Conservation (phyloP, 2,329 filamentous ascomycete species). For the Coccinonectria pachysandricola region DNA sequence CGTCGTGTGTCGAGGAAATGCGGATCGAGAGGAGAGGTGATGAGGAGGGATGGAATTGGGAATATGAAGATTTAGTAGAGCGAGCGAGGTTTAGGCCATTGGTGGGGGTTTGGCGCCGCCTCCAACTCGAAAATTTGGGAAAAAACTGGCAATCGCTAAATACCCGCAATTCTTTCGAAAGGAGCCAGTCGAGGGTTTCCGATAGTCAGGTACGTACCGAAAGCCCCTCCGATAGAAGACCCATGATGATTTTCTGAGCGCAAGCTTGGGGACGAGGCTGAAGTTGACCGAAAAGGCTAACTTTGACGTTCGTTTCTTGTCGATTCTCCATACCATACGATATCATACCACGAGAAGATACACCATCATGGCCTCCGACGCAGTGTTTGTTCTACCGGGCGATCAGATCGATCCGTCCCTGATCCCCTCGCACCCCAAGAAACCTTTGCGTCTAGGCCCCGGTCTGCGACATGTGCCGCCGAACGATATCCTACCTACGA, state of each 20-base stretch:
- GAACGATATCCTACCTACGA: conserved; percentile 58
- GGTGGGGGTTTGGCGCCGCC: conserved; percentile 17
- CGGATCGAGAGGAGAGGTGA: conserved; percentile 3
- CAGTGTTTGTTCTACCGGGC: conserved; percentile 69
- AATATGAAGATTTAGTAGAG: conserved; percentile 4
- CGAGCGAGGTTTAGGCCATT: conserved; percentile 8
- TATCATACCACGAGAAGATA: conserved; percentile 1
- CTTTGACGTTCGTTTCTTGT: too few species aligned
- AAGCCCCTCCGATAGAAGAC: conserved; percentile 4
- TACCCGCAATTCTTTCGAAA: conserved; percentile 10
- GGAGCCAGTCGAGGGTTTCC: too few species aligned
- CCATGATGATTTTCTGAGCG: neutral
- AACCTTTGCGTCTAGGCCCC: conserved; percentile 70
- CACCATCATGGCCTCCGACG: conserved; percentile 43
- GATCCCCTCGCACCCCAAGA: conserved; percentile 58
- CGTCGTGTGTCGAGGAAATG: conserved; percentile 2
- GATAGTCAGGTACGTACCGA: neutral
- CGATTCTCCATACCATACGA: conserved; percentile 1
- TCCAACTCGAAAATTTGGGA: conserved; percentile 11
- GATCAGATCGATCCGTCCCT: conserved; percentile 57
- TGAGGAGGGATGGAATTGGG: conserved; percentile 12
- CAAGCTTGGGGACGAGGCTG: conserved; percentile 1
- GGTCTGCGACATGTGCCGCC: conserved; percentile 75
- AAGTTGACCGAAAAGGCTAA: too few species aligned
- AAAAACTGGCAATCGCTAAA: conserved; percentile 18